phyloP scores from a whole-genome alignment of 2,329 filamentous ascomycete genomes.

The Ceratocystis huliohia region DNA sequence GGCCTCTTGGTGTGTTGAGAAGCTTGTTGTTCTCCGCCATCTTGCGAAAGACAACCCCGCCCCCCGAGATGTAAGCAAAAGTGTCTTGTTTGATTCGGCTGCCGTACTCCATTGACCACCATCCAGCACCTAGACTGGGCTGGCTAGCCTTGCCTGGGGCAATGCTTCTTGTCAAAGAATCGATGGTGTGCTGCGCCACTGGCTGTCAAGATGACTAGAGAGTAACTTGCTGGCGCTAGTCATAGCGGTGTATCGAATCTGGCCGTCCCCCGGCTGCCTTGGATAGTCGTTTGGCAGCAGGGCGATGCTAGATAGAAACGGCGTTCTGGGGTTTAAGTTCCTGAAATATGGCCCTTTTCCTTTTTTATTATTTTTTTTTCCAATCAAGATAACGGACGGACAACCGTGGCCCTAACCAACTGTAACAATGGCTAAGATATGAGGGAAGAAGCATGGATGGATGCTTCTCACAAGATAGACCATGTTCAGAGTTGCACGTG shows the following conservation, averaged over 20 bases:
- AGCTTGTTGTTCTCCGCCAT: too few relatives aligned
- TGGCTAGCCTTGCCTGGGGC: slow-evolving; percentile 54
- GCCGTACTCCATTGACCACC: slow-evolving; percentile 58
- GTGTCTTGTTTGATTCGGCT: slow-evolving; percentile 47
- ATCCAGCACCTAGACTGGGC: slow-evolving; percentile 61
- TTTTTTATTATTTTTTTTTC: too few relatives aligned
- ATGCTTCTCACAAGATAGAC: slow-evolving; percentile 30
- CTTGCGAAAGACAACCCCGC: too few relatives aligned
- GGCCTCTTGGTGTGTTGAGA: too few relatives aligned
- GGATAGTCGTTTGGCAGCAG: slow-evolving; percentile 51
- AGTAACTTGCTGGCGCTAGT: slow-evolving; percentile 46
- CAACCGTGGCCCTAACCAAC: too few relatives aligned
- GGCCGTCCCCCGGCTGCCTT: slow-evolving; percentile 50
- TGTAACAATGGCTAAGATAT: too few relatives aligned
- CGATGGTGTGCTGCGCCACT: slow-evolving; percentile 56
- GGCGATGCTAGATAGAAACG: slow-evolving; percentile 43
- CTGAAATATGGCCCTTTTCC: too few relatives aligned
- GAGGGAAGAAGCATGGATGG: too few relatives aligned
- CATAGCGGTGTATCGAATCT: slow-evolving; percentile 35
- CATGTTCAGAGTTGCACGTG: slow-evolving; percentile 74
- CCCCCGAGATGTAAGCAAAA: too few relatives aligned
- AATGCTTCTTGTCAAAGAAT: slow-evolving; percentile 49
- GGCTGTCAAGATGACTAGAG: slow-evolving; percentile 55
- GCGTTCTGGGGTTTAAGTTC: too few relatives aligned
- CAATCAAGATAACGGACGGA: too few relatives aligned